These are phyloP conservation scores for Haplographium delicatum DNA, from an alignment of 495 filamentous ascomycete species.

Conservation along the genomic window DNA sequence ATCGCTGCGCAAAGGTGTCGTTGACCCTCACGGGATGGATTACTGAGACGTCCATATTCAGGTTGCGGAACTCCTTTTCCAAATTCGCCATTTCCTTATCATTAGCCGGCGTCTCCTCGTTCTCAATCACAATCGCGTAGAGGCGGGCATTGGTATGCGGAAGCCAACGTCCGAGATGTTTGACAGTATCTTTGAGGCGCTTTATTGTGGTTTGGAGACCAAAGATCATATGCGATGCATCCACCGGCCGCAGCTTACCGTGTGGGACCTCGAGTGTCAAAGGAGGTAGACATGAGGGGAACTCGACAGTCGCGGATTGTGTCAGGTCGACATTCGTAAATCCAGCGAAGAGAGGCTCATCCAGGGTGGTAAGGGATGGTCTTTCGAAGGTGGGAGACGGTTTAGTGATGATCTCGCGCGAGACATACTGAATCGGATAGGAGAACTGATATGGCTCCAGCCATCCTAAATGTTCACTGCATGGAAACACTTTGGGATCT, in stretches of 20 bases:
- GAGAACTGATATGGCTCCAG: conserved; percentile 22
- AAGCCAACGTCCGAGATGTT: conserved; percentile 59
- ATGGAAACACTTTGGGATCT: conserved; percentile 1
- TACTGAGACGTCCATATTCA: conserved; percentile 51
- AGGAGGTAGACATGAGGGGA: conserved; percentile 14
- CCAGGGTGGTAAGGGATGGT: conserved; percentile 19
- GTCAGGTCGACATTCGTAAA: conserved; percentile 12
- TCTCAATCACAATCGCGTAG: conserved; percentile 49
- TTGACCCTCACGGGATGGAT: conserved; percentile 32
- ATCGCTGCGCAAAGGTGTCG: conserved; percentile 50
- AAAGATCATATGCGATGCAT: conserved; percentile 35
- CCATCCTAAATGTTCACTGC: conserved; percentile 21
- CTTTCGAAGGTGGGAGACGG: conserved; percentile 4
- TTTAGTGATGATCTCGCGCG: conserved; percentile 18
- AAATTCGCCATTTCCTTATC: conserved; percentile 23
- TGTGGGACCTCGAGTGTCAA: conserved; percentile 19
- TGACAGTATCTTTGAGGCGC: conserved; percentile 51
- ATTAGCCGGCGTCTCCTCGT: conserved; percentile 30
- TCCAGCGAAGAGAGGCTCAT: conserved; percentile 21
- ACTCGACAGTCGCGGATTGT: conserved; percentile 8
- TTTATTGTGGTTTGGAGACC: conserved; percentile 56
- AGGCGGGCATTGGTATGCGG: conserved; percentile 52
- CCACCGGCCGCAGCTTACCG: conserved; percentile 1
- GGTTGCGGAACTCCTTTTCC: conserved; percentile 33
- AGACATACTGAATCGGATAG: conserved; percentile 22